Conservation (phyloP, 768 basidiomycete species). For the Termitomyces sp. region DNA sequence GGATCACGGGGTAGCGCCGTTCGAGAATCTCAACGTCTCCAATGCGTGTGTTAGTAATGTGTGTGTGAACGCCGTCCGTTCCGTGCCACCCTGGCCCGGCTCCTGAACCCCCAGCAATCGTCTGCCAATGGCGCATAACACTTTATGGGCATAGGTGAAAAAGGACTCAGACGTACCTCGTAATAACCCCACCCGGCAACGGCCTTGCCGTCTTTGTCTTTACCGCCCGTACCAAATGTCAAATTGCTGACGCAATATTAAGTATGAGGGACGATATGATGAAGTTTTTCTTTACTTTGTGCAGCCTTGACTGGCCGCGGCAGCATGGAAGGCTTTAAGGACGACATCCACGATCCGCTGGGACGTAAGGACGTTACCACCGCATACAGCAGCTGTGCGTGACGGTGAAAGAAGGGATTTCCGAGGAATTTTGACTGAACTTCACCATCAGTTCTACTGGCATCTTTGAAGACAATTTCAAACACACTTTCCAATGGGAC, state of each 20-base stretch:
- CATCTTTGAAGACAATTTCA: not conserved
- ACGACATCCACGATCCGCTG: slow-evolving; percentile 96
- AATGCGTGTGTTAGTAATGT: slow-evolving; percentile 90
- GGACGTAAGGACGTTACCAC: slow-evolving; percentile 86
- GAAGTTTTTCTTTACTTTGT: slow-evolving; percentile 60
- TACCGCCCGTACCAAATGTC: slow-evolving; percentile 88
- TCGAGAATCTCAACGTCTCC: slow-evolving; percentile 94
- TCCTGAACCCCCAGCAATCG: slow-evolving; percentile 91
- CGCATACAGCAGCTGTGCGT: slow-evolving; percentile 85
- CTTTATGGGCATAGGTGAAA: slow-evolving; percentile 6
- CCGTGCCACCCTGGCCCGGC: slow-evolving; percentile 90
- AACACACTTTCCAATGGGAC: slow-evolving; percentile 72
- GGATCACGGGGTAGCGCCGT: slow-evolving; percentile 85
- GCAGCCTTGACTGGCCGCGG: slow-evolving; percentile 90
- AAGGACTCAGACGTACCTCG: slow-evolving; percentile 39
- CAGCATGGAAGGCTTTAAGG: slow-evolving; percentile 86
- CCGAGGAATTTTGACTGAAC: slow-evolving; percentile 72
- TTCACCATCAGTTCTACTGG: not conserved
- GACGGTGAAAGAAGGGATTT: slow-evolving; percentile 77
- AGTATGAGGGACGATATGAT: slow-evolving; percentile 2
- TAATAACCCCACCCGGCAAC: slow-evolving; percentile 88
- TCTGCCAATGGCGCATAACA: slow-evolving; percentile 39
- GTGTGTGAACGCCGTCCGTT: slow-evolving; percentile 89
- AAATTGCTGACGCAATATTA: slow-evolving; percentile 51
- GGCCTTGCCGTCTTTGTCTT: slow-evolving; percentile 69